phyloP scores from a whole-genome alignment of 805 yeast genomes.

The Kockiozyma suomiensis region DNA sequence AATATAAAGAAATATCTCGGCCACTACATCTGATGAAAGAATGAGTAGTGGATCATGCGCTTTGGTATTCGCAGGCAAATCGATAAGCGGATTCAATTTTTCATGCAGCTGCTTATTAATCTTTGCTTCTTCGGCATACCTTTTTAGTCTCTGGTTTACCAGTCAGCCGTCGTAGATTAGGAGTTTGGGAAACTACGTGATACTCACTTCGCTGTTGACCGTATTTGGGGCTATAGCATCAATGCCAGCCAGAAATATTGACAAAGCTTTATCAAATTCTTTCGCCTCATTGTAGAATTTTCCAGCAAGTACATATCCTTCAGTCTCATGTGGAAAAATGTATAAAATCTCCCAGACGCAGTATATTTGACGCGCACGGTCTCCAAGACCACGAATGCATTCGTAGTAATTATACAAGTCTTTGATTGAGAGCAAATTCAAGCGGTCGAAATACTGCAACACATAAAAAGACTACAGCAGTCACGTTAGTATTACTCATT shows the following conservation, averaged over 20 bases:
- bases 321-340: conserved; percentile 2
- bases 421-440: neutral
- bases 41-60: neutral
- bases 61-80: neutral
- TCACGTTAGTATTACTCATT: neutral
- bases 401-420: conserved; percentile 10
- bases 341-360: conserved; percentile 10
- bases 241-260: neutral
- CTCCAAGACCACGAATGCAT: neutral
- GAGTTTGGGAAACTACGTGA: no score
- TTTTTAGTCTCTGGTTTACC: neutral
- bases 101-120: neutral
- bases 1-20: neutral
- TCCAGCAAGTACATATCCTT: conserved; percentile 7
- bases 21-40: conserved; percentile 1
- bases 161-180: neutral
- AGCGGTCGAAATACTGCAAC: neutral
- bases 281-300: neutral
- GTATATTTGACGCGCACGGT: neutral
- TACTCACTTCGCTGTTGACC: neutral
- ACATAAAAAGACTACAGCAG: conserved; percentile 3
- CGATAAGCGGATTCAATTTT: neutral
- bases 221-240: neutral
- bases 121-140: neutral
- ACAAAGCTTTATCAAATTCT: neutral